These are phyloP conservation scores for Kockovaella imperatae DNA, from an alignment of 768 basidiomycete genomes.

Conservation along the genomic window DNA sequence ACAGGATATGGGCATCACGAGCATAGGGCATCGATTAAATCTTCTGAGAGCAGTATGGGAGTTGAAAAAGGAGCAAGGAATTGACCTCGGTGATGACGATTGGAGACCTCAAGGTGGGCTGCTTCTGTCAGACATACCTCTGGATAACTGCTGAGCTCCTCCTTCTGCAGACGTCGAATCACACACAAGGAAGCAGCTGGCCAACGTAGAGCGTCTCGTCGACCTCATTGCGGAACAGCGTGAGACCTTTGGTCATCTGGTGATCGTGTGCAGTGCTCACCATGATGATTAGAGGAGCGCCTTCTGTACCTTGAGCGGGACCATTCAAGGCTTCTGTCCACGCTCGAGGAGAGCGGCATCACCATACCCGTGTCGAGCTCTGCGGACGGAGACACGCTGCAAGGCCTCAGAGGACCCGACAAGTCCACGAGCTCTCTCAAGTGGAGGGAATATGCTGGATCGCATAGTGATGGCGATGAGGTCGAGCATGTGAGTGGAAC, in stretches of 20 bases:
- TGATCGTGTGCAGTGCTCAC: not conserved
- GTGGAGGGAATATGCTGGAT: slow-evolving; percentile 16
- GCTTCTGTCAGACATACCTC: not conserved
- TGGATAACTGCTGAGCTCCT: not conserved
- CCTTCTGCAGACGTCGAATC: slow-evolving; percentile 6
- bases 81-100: slow-evolving; percentile 46
- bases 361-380: slow-evolving; percentile 14
- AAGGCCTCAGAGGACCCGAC: not conserved
- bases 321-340: slow-evolving; percentile 20
- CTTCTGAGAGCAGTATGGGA: slow-evolving; percentile 90
- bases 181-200: slow-evolving; percentile 3
- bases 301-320: slow-evolving; percentile 37
- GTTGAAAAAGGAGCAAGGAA: slow-evolving; percentile 71
- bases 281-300: slow-evolving; percentile 30
- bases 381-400: slow-evolving; percentile 27
- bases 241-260: slow-evolving; percentile 10
- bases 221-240: slow-evolving; percentile 38
- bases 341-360: slow-evolving; percentile 27
- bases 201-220: slow-evolving; percentile 20
- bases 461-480: slow-evolving; percentile 21
- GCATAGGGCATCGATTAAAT: slow-evolving; percentile 81
- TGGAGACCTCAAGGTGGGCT: slow-evolving; percentile 34
- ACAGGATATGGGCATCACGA: slow-evolving; percentile 77
- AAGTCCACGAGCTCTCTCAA: slow-evolving; percentile 8
- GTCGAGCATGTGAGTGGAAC: slow-evolving; percentile 18